These are phyloP conservation scores for Conticribra weissflogii DNA, from an alignment of 108 stramenopile species.

Conservation along the genomic window DNA sequence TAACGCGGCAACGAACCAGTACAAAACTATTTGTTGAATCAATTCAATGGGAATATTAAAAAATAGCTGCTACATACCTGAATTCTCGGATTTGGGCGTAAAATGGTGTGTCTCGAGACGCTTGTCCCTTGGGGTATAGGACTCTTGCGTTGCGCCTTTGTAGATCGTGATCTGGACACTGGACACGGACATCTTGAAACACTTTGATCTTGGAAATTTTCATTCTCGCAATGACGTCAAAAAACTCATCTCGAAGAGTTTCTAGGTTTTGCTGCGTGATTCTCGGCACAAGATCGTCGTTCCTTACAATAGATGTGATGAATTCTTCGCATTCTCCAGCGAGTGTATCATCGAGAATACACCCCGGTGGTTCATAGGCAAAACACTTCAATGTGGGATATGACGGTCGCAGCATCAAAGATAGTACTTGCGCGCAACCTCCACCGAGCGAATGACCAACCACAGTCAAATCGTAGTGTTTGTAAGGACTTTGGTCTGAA, in stretches of 20 bases:
- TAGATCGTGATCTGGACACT: constrained; percentile 28
- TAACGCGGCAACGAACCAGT: background rate
- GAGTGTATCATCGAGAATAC: constrained; percentile 37
- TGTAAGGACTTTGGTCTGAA: constrained; percentile 18
- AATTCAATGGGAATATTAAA: background rate
- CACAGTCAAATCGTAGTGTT: constrained; percentile 9
- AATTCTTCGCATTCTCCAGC: constrained; percentile 25
- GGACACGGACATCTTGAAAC: constrained; percentile 35
- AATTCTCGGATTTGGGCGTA: constrained; percentile 34
- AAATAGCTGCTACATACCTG: constrained; percentile 16
- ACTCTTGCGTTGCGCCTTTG: constrained; percentile 35
- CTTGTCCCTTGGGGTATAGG: constrained; percentile 34
- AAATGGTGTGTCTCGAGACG: constrained; percentile 42
- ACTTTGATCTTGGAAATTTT: constrained; percentile 40
- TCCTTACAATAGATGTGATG: constrained; percentile 26
- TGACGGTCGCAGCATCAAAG: constrained; percentile 17
- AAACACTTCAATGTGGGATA: constrained; percentile 22
- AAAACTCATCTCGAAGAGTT: constrained; percentile 46
- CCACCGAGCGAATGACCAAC: constrained; percentile 18
- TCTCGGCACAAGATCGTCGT: constrained; percentile 47
- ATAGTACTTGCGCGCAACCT: constrained; percentile 20
- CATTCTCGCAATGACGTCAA: constrained; percentile 46
- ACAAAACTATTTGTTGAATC: background rate
- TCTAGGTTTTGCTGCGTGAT: constrained; percentile 50
- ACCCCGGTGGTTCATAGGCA: constrained; percentile 34